These are phyloP conservation scores for Krasilnikovozyma curviuscula DNA, from an alignment of 768 basidiomycete species.

Conservation along the genomic window DNA sequence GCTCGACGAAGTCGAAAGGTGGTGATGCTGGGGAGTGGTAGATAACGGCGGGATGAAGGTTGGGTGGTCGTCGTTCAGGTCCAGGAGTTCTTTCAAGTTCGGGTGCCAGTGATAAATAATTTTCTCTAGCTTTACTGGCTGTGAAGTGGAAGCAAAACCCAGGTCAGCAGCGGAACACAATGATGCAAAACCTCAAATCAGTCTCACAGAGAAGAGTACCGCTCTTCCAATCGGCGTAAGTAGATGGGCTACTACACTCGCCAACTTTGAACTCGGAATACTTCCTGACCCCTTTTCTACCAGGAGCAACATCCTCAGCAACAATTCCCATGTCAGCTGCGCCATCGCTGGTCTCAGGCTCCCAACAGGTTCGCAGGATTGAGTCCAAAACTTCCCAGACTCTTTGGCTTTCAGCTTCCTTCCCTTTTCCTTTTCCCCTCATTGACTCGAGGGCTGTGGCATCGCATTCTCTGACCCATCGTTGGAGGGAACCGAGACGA, in stretches of 20 bases:
- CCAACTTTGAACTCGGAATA: constrained; percentile 14
- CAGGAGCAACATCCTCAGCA: constrained; percentile 5
- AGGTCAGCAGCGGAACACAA: too few species aligned
- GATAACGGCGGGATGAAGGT: constrained; percentile 37
- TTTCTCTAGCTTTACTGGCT: too few species aligned
- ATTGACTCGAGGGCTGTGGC: constrained; percentile 28
- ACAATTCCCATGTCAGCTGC: constrained; percentile 8
- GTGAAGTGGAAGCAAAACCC: too few species aligned
- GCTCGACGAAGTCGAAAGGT: constrained; percentile 20
- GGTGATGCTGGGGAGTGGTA: constrained; percentile 28
- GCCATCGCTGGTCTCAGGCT: constrained; percentile 17
- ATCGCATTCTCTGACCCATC: constrained; percentile 42
- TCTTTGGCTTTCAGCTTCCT: constrained; percentile 25
- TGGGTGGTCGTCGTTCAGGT: constrained; percentile 36
- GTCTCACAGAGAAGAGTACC: too few species aligned
- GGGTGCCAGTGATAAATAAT: too few species aligned
- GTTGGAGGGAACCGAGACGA: constrained; percentile 37
- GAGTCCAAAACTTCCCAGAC: constrained; percentile 35
- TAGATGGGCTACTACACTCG: constrained; percentile 16
- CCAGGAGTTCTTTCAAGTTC: constrained; percentile 31
- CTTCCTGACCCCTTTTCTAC: constrained; percentile 14
- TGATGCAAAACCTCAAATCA: too few species aligned
- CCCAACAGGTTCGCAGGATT: constrained; percentile 30
- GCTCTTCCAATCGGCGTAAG: too few species aligned
- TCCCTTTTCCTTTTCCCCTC: constrained; percentile 29